Evolutionary conservation across 1,284 basidiomycete species (phyloP).

Genomic region (Pisolithus thermaeus): DNA sequence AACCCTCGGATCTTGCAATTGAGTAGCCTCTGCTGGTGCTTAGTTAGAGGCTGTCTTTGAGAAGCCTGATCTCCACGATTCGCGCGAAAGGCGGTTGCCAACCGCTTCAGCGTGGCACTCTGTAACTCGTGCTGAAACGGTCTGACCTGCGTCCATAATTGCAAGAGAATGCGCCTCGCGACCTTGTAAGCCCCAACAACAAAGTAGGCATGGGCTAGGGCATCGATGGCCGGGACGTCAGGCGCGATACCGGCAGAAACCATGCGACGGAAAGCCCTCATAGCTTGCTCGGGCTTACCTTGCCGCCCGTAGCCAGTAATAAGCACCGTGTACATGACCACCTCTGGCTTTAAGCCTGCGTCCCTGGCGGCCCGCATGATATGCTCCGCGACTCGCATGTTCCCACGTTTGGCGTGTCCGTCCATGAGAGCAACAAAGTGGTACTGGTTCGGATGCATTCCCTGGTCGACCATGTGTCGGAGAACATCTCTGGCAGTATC

Average conservation of each 20-base stretch:
- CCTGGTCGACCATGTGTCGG: conserved; percentile 50
- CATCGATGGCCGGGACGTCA: conserved; percentile 62
- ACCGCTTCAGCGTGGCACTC: conserved; percentile 36
- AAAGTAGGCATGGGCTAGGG: conserved; percentile 61
- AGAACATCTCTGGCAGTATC: conserved; percentile 48
- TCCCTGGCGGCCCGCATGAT: conserved; percentile 46
- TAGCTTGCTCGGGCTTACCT: conserved; percentile 48
- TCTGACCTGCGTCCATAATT: conserved; percentile 60
- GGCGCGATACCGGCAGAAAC: conserved; percentile 53
- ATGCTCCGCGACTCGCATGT: conserved; percentile 46
- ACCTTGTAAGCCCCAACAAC: conserved; percentile 43
- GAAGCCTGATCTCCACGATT: conserved; percentile 10
- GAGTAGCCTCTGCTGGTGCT: conserved; percentile 27
- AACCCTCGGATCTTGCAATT: conserved; percentile 24
- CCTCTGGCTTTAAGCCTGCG: conserved; percentile 48
- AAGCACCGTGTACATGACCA: conserved; percentile 68
- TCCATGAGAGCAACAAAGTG: conserved; percentile 70
- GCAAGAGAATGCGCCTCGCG: conserved; percentile 49
- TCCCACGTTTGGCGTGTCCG: conserved; percentile 49
- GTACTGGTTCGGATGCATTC: conserved; percentile 60
- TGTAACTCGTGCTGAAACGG: conserved; percentile 49
- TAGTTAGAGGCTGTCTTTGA: conserved; percentile 16
- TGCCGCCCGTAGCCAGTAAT: conserved; percentile 59
- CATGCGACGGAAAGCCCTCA: conserved; percentile 58
- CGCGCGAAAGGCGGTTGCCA: conserved; percentile 41